A percentile compares a stretch with the other conserved stretches of the same genome.
Conservation (phyloP, 345 rosid species). For the Populus simonii region DNA sequence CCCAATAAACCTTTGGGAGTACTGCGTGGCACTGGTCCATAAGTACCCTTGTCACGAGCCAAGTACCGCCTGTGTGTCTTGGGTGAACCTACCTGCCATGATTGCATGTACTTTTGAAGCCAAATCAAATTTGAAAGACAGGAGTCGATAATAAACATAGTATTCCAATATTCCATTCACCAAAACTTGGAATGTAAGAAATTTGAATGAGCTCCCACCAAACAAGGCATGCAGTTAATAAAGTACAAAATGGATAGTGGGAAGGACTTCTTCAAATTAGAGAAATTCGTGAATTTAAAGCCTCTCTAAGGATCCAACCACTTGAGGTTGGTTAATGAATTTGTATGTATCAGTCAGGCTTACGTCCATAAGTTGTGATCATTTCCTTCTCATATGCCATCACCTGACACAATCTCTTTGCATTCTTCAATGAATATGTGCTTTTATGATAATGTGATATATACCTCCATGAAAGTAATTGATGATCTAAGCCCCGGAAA, state of each 20-base stretch:
- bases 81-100: slow-evolving; percentile 77
- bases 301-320: background rate
- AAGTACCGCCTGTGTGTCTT: slow-evolving; percentile 83
- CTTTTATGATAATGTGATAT: background rate
- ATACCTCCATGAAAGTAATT: slow-evolving; percentile 78
- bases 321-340: background rate
- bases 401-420: background rate
- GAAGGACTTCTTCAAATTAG: background rate
- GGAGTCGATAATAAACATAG: background rate
- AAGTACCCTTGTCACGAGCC: slow-evolving; percentile 83
- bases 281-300: background rate
- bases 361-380: background rate
- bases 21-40: slow-evolving; percentile 89
- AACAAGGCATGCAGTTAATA: background rate
- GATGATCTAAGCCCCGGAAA: slow-evolving; percentile 80
- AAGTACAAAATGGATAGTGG: background rate
- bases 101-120: background rate
- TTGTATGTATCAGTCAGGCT: background rate
- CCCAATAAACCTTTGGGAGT: slow-evolving; percentile 89
- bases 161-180: background rate
- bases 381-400: background rate
- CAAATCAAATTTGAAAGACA: background rate
- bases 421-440: slow-evolving; percentile 5
- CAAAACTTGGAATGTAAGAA: background rate
- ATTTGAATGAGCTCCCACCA: background rate